phyloP scores from a whole-genome alignment of 2,329 filamentous ascomycete genomes.

The Ascochyta koolunga region DNA sequence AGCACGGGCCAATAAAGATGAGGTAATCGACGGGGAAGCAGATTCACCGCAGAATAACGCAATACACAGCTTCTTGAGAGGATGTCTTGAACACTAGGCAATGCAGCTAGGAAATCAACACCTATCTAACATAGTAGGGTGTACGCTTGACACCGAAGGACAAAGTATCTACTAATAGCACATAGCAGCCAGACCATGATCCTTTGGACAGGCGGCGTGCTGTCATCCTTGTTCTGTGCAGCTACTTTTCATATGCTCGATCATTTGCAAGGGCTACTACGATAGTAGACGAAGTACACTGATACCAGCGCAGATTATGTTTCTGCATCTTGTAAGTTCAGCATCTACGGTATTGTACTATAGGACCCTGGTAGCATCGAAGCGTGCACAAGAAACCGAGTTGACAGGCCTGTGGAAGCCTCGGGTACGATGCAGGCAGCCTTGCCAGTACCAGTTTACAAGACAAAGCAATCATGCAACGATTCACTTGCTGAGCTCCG shows the following conservation, averaged over 20 bases:
- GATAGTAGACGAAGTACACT: neutral
- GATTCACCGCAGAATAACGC: slow-evolving; percentile 2
- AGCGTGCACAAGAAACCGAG: neutral
- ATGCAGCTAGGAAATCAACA: neutral
- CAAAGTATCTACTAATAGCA: neutral
- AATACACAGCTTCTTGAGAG: neutral
- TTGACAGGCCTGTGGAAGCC: neutral
- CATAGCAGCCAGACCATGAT: neutral
- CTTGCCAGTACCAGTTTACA: too few relatives aligned
- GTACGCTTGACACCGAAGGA: neutral
- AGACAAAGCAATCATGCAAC: too few relatives aligned
- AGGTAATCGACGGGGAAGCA: slow-evolving; percentile 6
- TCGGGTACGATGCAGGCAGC: neutral
- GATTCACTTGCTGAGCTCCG: too few relatives aligned
- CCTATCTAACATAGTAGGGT: neutral
- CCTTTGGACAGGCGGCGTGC: neutral
- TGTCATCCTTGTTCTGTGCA: neutral
- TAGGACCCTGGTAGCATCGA: too few relatives aligned
- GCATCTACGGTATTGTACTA: too few relatives aligned
- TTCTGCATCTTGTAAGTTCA: neutral
- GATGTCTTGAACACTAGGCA: neutral
- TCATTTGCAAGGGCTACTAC: neutral
- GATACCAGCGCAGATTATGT: neutral
- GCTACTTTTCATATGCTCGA: neutral
- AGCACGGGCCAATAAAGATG: slow-evolving; percentile 6